phyloP scores from a whole-genome alignment of 192 early-diverging fungal genomes.

The Backusella macrospora region DNA sequence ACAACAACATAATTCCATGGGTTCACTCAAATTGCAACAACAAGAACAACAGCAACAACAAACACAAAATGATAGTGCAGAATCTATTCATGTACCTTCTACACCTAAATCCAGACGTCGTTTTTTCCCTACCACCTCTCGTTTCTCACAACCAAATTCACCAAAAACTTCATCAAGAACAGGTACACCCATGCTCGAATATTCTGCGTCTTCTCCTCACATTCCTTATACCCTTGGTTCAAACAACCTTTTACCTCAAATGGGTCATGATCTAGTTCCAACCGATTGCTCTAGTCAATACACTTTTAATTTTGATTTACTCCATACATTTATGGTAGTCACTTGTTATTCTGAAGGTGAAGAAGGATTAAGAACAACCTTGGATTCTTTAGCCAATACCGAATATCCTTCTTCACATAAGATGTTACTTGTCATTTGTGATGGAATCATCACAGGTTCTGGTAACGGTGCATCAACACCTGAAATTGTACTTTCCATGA shows the following conservation, averaged over 20 bases:
- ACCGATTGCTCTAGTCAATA: slow-evolving; percentile 34
- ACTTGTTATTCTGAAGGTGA: slow-evolving; percentile 82
- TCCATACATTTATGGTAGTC: slow-evolving; percentile 75
- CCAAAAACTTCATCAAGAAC: not conserved
- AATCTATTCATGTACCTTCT: slow-evolving; percentile 17
- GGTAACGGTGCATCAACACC: slow-evolving; percentile 75
- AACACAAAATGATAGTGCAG: slow-evolving; percentile 17
- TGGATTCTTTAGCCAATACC: slow-evolving; percentile 77
- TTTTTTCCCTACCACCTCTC: slow-evolving; percentile 43
- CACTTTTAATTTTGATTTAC: slow-evolving; percentile 57
- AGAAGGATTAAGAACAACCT: slow-evolving; percentile 69
- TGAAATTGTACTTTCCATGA: slow-evolving; percentile 76
- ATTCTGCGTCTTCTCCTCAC: slow-evolving; percentile 4
- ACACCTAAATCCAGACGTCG: slow-evolving; percentile 54
- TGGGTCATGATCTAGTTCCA: not conserved
- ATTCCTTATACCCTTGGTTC: slow-evolving; percentile 22
- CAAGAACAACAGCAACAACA: slow-evolving; percentile 31
- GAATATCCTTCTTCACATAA: slow-evolving; percentile 78
- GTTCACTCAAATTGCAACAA: slow-evolving; percentile 32
- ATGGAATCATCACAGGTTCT: slow-evolving; percentile 78
- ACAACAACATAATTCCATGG: not conserved
- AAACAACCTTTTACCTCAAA: not conserved
- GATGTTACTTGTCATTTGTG: slow-evolving; percentile 76
- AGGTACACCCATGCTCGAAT: not conserved
- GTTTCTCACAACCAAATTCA: slow-evolving; percentile 38